Conservation (phyloP, 352 stramenopile genomes). For the Globisporangium splendens region DNA sequence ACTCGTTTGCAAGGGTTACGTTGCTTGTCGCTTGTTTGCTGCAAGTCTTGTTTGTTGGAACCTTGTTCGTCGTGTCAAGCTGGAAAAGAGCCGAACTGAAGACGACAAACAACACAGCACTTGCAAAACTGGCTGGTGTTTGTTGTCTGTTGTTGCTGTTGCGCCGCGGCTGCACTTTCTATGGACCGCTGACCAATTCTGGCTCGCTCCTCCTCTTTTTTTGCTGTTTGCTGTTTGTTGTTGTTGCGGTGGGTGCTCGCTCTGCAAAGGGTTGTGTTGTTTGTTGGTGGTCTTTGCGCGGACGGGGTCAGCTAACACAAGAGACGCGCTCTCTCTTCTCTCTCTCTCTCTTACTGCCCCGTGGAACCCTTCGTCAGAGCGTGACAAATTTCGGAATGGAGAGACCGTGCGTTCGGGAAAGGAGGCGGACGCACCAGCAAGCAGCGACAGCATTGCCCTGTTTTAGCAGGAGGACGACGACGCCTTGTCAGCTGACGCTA, state of each 20-base stretch:
- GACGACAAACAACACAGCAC: background rate
- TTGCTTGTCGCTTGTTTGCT: background rate
- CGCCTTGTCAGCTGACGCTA: too few relatives aligned
- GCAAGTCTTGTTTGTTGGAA: background rate
- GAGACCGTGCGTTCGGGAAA: slow-evolving; percentile 2
- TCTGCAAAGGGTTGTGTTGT: background rate
- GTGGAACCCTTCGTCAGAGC: background rate
- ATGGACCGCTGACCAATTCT: slow-evolving; percentile 9
- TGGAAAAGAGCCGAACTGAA: slow-evolving; percentile 9
- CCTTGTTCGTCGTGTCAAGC: slow-evolving; percentile 1
- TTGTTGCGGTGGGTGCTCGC: background rate
- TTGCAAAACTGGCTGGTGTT: background rate
- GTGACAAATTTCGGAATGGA: slow-evolving; percentile 9
- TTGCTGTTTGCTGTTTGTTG: background rate
- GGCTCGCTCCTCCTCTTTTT: slow-evolving; percentile 6
- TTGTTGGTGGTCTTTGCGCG: background rate
- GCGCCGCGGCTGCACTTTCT: background rate
- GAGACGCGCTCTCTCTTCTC: background rate
- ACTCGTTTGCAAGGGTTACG: background rate
- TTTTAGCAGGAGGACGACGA: too few relatives aligned
- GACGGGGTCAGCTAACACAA: background rate
- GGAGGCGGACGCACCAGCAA: background rate
- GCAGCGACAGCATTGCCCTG: background rate
- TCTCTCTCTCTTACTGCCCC: background rate
- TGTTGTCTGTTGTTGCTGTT: slow-evolving; percentile 6